phyloP scores from a whole-genome alignment of 441 rosid genomes.

The Euphorbia schlechtendalii region DNA sequence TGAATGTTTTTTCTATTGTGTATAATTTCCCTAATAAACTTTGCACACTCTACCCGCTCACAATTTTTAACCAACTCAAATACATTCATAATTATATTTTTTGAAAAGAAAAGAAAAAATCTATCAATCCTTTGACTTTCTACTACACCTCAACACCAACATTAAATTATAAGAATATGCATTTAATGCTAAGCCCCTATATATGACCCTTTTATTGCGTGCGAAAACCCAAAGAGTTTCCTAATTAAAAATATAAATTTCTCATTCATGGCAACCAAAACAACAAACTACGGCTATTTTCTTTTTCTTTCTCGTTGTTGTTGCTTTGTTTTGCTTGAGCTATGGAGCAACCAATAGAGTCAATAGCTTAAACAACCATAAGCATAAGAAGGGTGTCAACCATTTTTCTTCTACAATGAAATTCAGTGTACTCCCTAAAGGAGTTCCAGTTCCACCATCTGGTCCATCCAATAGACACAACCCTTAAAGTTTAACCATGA shows the following conservation, averaged over 20 bases:
- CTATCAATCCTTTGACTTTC: constrained; percentile 1
- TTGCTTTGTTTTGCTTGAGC: constrained; percentile 14
- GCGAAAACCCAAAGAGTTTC: not conserved
- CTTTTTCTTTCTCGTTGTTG: constrained; percentile 26
- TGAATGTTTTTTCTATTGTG: no score
- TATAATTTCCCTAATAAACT: no score
- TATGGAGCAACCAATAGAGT: no score
- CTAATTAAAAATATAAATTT: not conserved
- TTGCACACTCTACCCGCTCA: constrained; percentile 11
- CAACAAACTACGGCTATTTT: constrained; percentile 14
- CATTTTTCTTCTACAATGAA: not conserved
- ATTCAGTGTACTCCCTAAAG: constrained; percentile 16
- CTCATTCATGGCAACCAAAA: constrained; percentile 28
- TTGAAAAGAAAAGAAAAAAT: not conserved
- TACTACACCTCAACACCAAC: not conserved
- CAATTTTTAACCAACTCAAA: not conserved
- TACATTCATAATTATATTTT: not conserved
- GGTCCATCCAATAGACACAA: constrained; percentile 47
- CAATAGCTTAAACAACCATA: no score
- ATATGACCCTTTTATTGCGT: not conserved
- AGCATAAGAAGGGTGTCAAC: not conserved
- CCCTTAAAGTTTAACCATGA: no score
- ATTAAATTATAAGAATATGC: not conserved
- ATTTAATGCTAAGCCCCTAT: not conserved
- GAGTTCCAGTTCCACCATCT: constrained; percentile 35